phyloP scores from a whole-genome alignment of 2,329 filamentous ascomycete genomes.

The Fusarium mundagurra region DNA sequence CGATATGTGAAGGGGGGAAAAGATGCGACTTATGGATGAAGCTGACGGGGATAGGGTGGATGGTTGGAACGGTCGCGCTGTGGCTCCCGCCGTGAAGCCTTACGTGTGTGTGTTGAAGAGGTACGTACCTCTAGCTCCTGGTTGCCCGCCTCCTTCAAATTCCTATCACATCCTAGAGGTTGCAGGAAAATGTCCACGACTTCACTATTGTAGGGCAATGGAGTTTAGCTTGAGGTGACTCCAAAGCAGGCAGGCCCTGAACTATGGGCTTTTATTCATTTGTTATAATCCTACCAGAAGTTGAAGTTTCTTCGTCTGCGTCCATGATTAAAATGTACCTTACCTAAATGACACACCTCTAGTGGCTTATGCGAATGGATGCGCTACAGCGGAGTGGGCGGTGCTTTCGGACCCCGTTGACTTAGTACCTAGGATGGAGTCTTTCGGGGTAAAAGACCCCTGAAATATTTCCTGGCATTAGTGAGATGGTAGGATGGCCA shows the following conservation, averaged over 20 bases:
- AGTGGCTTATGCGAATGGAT: background rate
- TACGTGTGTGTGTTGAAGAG: slow-evolving; percentile 20
- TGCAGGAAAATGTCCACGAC: background rate
- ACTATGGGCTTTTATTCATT: no score
- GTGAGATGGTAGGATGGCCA: background rate
- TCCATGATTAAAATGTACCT: background rate
- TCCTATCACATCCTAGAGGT: background rate
- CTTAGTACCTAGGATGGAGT: no score
- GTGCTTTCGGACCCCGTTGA: slow-evolving; percentile 5
- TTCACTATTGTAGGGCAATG: background rate
- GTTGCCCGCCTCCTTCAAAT: background rate
- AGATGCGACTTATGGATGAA: slow-evolving; percentile 28
- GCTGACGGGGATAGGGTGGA: slow-evolving; percentile 29
- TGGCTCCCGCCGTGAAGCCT: slow-evolving; percentile 32
- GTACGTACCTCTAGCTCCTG: slow-evolving; percentile 12
- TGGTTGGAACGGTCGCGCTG: slow-evolving; percentile 17
- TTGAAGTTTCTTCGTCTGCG: background rate
- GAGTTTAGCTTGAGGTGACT: background rate
- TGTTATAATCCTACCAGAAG: background rate
- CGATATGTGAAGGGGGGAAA: slow-evolving; percentile 7
- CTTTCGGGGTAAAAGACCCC: background rate
- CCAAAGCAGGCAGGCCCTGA: background rate
- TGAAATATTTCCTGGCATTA: background rate
- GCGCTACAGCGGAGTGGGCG: background rate
- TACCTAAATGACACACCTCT: background rate